Percentiles rank a stretch among this genome's conserved stretches.
These are phyloP conservation scores for Neofusicoccum parvum DNA, from an alignment of 2,329 filamentous ascomycete species.

Conservation along the genomic window DNA sequence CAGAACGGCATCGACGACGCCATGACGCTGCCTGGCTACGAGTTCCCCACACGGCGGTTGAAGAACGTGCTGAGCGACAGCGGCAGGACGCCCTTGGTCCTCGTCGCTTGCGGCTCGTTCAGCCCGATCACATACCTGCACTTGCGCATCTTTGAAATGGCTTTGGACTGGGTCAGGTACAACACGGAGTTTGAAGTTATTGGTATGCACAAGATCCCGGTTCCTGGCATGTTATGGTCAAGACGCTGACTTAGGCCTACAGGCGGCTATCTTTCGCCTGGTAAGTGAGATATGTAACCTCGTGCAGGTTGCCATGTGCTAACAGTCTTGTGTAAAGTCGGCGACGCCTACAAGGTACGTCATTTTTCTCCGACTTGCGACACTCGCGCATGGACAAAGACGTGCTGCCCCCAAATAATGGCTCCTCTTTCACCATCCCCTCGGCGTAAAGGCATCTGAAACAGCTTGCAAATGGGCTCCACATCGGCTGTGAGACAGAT, in stretches of 20 bases:
- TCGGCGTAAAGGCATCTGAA: not conserved
- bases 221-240: not conserved
- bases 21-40: slow-evolving; percentile 53
- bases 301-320: not conserved
- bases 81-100: slow-evolving; percentile 60
- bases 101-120: slow-evolving; percentile 71
- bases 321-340: slow-evolving; percentile 9
- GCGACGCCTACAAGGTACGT: slow-evolving; percentile 21
- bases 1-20: slow-evolving; percentile 31
- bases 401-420: not conserved
- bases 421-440: not conserved
- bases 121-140: slow-evolving; percentile 76
- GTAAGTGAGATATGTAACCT: not conserved
- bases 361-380: not conserved
- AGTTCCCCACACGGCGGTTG: slow-evolving; percentile 64
- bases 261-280: slow-evolving; percentile 20
- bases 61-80: slow-evolving; percentile 58
- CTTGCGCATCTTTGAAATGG: slow-evolving; percentile 87
- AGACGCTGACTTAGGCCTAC: not conserved
- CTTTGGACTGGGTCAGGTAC: slow-evolving; percentile 74
- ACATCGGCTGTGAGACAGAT: not conserved
- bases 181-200: slow-evolving; percentile 76
- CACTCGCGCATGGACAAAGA: not conserved
- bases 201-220: slow-evolving; percentile 65
- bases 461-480: not conserved